Evolutionary conservation across 2,329 filamentous ascomycete species (phyloP), one percentile per base, ranked within the genome.

Genomic region (Stachybotrys chlorohalonatus): DNA sequence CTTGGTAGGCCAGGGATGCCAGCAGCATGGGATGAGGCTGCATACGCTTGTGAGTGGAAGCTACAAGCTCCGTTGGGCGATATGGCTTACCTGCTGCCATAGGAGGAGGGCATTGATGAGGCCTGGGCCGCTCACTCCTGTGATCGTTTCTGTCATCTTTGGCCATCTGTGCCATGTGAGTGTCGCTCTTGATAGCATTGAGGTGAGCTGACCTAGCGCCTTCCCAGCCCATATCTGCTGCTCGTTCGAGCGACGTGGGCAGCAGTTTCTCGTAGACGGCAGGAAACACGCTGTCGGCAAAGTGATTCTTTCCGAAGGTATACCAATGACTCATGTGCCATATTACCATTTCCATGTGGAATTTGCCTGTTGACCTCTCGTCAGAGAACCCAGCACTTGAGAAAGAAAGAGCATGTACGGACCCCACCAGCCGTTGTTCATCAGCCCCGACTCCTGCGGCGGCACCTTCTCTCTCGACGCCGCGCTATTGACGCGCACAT

Each of bases 101-200:
- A 84, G 79, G 3, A 85, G 68, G 1, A 85, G 68, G 9, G 75
- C 77, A 63, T 85, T 85, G 62, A 84, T 84, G 58, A 81, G 77
- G 2, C 82, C 82, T 1, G 82, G 63, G 0, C 62, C 63, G 13
- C 62, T 66, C 8, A 55, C 53, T 0, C 62, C 63, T 0, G 59
- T 64, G 0, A 57, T 50, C 0, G 59, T 51, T 8, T 73, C 64
- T 1, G 63, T 66, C 65, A 67, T 67, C 53, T 66, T 80, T 49
- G 57, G 77, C 76, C 60, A 71, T 24, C 74, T 57, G 7, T 13
- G 45, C 31, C 31, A 11, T 51, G 32, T 32, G 11, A 7, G 47
- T 17, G n/a, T 24, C 30, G 7, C 8, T 16, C 7, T 17, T 49
- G 15, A 24, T 30, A 7, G n/a, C 47, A 7, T 49, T 8, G 16